Evolutionary conservation across 495 filamentous ascomycete genomes (phyloP), one percentile per base, ranked within the genome.

Genomic region (Paragyromitra xinjiangensis): DNA sequence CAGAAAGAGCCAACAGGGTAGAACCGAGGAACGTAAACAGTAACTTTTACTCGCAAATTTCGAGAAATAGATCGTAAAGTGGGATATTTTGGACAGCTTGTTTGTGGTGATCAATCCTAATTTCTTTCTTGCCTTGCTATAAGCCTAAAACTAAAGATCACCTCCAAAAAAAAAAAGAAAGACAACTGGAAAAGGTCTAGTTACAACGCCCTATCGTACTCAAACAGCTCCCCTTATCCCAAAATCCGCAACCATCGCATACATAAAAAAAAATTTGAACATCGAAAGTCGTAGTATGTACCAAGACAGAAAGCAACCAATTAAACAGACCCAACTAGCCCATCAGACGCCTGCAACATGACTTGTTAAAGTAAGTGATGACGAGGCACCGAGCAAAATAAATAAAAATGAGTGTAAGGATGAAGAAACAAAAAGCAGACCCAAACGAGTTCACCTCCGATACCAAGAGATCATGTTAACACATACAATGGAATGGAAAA

Each of bases 401-500:
- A 42, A 48, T 50, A 44, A 53, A 67, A 55, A 56, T 24, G 53
- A 78, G 75, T 67, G 63, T 61, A 76, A 26, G 56, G 39, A 37
- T 29, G 58, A 26, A 50, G 61, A 44, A 48, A 42, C 55, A n/a
- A 68, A 58, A 72, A 70, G 66, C 50, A 69, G 51, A 77, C 66
- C 73, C 65, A 65, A 67, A 66, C 29, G 22, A 66, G 45, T 72
- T 70, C 65, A 74, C 72, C 71, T 65, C 50, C 58, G 70, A 73
- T 70, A 61, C 59, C 58, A 69, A 64, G 14, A 65, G 44, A 72
- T 72, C 73, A 78, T 71, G 51, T 66, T 26, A 71, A 62, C 51
- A 79, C 66, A 72, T 66, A 71, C 44, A 77, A 78, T 64, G 29
- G 59, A 72, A 78, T 71, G 67, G 62, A 77, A 78, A 71, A 70